These are phyloP conservation scores for Tolypocladium album DNA, from an alignment of 2,329 filamentous ascomycete species.

Conservation along the genomic window DNA sequence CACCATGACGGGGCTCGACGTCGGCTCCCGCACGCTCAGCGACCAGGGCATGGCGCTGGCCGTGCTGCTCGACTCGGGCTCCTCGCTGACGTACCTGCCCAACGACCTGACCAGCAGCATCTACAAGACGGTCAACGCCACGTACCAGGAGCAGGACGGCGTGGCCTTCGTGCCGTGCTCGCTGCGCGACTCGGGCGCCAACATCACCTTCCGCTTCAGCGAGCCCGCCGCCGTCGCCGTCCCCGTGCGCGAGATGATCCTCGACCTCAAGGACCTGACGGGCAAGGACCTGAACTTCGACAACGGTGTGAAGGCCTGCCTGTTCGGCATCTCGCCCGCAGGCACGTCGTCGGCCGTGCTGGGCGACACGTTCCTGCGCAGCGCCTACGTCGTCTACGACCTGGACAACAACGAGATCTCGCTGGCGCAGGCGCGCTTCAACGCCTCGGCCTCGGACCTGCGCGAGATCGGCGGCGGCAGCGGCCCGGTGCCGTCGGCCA, in stretches of 20 bases:
- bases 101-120: slow-evolving; percentile 41
- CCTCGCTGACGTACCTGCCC: slow-evolving; percentile 57
- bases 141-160: slow-evolving; percentile 40
- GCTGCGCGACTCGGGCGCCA: slow-evolving; percentile 27
- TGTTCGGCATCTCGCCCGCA: slow-evolving; percentile 57
- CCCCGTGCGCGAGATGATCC: slow-evolving; percentile 46
- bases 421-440: slow-evolving; percentile 56
- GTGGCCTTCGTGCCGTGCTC: slow-evolving; percentile 53
- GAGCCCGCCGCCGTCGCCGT: slow-evolving; percentile 40
- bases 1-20: slow-evolving; percentile 49
- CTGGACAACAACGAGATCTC: slow-evolving; percentile 61
- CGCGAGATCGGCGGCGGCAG: slow-evolving; percentile 43
- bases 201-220: slow-evolving; percentile 43
- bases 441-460: slow-evolving; percentile 35
- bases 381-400: slow-evolving; percentile 68
- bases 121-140: slow-evolving; percentile 46
- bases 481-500: slow-evolving; percentile 42
- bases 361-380: slow-evolving; percentile 65
- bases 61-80: slow-evolving; percentile 62
- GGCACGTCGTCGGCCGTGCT: slow-evolving; percentile 47
- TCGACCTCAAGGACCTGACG: slow-evolving; percentile 35
- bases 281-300: slow-evolving; percentile 39
- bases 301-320: slow-evolving; percentile 46
- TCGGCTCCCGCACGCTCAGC: slow-evolving; percentile 32
- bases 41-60: slow-evolving; percentile 38